These are phyloP conservation scores for Petunia axillaris DNA, from an alignment of 257 asterid genomes.

Conservation along the genomic window DNA sequence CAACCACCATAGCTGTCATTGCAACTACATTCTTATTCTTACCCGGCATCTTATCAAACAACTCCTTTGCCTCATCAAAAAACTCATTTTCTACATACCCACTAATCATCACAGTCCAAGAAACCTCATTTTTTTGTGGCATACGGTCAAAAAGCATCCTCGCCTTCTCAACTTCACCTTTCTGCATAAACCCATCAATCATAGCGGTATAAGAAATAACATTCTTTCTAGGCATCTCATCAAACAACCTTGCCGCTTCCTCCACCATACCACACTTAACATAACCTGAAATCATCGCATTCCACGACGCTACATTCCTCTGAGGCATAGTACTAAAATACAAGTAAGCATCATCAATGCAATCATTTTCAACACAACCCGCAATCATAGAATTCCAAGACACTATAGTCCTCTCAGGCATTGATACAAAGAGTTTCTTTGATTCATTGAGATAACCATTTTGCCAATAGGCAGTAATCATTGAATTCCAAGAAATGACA, in stretches of 20 bases:
- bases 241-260: conserved; percentile 27
- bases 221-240: conserved; percentile 27
- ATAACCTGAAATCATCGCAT: conserved; percentile 30
- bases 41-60: conserved; percentile 28
- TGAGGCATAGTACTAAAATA: conserved; percentile 32
- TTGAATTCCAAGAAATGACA: conserved; percentile 28
- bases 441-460: conserved; percentile 27
- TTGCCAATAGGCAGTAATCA: conserved; percentile 34
- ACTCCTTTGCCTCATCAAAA: conserved; percentile 29
- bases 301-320: conserved; percentile 27
- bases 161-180: conserved; percentile 24
- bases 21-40: conserved; percentile 29
- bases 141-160: conserved; percentile 23
- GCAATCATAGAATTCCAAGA: conserved; percentile 33
- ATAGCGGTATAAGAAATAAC: conserved; percentile 33
- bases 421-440: conserved; percentile 20
- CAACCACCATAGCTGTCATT: conserved; percentile 24
- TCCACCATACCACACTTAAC: conserved; percentile 27
- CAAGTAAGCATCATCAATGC: conserved; percentile 28
- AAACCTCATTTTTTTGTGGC: conserved; percentile 28
- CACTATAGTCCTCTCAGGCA: conserved; percentile 28
- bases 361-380: conserved; percentile 30
- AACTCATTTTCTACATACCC: conserved; percentile 28
- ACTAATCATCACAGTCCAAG: conserved; percentile 32
- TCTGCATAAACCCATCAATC: conserved; percentile 26